phyloP scores from a whole-genome alignment of 441 rosid genomes.

The Gossypium aridum region DNA sequence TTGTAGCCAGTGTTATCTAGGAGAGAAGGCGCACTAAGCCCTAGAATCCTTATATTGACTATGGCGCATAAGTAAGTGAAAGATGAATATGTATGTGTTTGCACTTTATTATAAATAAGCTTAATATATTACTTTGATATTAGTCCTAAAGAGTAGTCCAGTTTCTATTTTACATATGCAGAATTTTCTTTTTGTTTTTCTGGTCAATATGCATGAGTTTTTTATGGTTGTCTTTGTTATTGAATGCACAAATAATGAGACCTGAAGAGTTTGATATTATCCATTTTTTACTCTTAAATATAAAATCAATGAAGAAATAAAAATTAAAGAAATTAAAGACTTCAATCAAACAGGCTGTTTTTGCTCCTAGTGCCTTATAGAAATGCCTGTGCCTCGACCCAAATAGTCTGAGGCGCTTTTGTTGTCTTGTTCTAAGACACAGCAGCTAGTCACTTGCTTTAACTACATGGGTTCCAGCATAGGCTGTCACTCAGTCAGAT shows the following conservation, averaged over 20 bases:
- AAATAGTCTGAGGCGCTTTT: neutral
- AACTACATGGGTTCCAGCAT: neutral
- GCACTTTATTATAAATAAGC: neutral
- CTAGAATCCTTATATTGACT: neutral
- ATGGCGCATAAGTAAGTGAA: neutral
- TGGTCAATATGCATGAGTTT: neutral
- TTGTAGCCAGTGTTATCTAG: neutral
- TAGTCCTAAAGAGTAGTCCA: neutral
- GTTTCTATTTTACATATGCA: neutral
- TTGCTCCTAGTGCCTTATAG: neutral
- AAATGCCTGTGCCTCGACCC: neutral
- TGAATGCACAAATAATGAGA: neutral
- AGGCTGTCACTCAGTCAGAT: neutral
- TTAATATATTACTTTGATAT: neutral
- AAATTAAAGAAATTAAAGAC: neutral
- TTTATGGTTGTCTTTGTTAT: neutral
- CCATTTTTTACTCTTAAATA: neutral
- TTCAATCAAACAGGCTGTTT: neutral
- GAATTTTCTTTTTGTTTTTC: neutral
- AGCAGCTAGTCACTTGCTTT: neutral
- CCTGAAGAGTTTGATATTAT: neutral
- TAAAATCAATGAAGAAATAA: neutral
- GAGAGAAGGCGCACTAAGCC: neutral
- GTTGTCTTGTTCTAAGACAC: neutral
- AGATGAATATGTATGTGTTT: neutral